phyloP scores from a whole-genome alignment of 1,139 yeast species.

The Blastobotrys apis region DNA sequence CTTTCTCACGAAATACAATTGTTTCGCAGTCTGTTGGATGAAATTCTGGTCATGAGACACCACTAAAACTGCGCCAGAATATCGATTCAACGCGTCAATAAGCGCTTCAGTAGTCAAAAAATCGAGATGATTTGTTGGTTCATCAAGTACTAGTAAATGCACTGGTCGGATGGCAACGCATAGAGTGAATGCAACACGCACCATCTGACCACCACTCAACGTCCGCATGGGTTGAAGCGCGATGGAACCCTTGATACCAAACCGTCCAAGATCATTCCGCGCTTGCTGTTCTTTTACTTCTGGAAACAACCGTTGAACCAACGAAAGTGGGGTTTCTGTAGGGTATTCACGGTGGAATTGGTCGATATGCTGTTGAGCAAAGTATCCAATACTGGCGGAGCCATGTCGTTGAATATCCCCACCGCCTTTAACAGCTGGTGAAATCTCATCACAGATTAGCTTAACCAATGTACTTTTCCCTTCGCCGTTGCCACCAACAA shows the following conservation, averaged over 20 bases:
- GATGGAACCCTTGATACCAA: conserved; percentile 11
- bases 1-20: conserved; percentile 3
- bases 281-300: conserved; percentile 6
- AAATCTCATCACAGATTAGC: conserved; percentile 3
- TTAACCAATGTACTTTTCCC: conserved; percentile 80
- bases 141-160: conserved; percentile 15
- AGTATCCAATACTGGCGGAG: conserved; percentile 6
- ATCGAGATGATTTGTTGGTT: conserved; percentile 15
- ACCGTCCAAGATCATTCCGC: conserved; percentile 9
- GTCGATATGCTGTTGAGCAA: conserved; percentile 14
- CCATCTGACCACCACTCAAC: conserved; percentile 16
- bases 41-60: conserved; percentile 14
- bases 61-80: conserved; percentile 8
- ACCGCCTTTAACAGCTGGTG: no score
- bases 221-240: conserved; percentile 8
- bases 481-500: conserved; percentile 98
- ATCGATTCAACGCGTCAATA: conserved; percentile 1
- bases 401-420: conserved; percentile 7
- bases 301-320: background rate
- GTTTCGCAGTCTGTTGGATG: conserved; percentile 1
- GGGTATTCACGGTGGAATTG: background rate
- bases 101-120: conserved; percentile 12
- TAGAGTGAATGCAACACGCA: conserved; percentile 14
- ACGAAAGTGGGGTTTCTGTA: conserved; percentile 1
- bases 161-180: conserved; percentile 1